These are phyloP conservation scores for Penicillium paradoxum DNA, from an alignment of 495 filamentous ascomycete species.

Conservation along the genomic window DNA sequence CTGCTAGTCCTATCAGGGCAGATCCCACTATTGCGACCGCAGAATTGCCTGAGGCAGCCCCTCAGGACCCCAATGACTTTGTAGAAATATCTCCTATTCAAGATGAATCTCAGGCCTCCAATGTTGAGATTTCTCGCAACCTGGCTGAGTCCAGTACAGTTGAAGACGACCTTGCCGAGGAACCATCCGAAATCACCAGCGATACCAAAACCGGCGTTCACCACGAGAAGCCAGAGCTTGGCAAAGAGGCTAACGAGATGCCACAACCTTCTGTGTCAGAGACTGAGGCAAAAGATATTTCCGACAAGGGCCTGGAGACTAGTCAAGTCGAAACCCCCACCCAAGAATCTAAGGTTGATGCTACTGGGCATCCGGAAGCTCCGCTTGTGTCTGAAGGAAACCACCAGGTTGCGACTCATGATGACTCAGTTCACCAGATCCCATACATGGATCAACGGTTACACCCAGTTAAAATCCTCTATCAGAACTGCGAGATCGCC, in stretches of 20 bases:
- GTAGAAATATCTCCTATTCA: not conserved
- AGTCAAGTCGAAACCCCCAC: not conserved
- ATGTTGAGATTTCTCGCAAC: not conserved
- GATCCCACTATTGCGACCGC: not conserved
- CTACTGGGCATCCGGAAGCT: slow-evolving; percentile 5
- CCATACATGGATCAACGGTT: slow-evolving; percentile 21
- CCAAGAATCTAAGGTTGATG: not conserved
- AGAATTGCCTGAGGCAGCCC: not conserved
- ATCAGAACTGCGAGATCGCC: slow-evolving; percentile 62
- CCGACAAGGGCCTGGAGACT: slow-evolving; percentile 6
- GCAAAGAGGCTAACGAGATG: slow-evolving; percentile 23
- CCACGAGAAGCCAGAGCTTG: slow-evolving; percentile 7
- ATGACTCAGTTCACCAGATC: slow-evolving; percentile 26
- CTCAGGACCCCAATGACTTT: not conserved
- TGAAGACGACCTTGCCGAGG: not conserved
- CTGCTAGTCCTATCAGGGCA: not conserved
- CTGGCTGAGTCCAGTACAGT: not conserved
- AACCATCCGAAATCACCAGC: not conserved
- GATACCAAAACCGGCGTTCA: not conserved
- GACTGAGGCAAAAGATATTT: slow-evolving; percentile 3
- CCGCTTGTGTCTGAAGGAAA: slow-evolving; percentile 8
- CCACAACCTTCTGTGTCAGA: slow-evolving; percentile 10
- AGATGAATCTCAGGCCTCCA: not conserved
- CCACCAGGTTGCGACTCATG: slow-evolving; percentile 7
- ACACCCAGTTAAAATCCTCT: slow-evolving; percentile 56